phyloP scores from a whole-genome alignment of 148 eudicot species.

The Vaccinium macrocarpon region DNA sequence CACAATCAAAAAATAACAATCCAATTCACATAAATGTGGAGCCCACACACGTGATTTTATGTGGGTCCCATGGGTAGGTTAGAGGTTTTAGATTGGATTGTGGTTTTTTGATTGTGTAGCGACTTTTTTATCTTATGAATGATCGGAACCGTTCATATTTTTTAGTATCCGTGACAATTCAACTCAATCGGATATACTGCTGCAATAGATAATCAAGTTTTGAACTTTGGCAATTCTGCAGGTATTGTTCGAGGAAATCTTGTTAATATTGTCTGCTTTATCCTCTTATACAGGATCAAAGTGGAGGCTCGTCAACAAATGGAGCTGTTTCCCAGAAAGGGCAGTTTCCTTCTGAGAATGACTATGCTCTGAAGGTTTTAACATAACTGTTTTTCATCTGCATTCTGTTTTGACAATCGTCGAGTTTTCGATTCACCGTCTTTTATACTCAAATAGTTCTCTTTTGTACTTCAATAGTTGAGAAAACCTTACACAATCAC shows the following conservation, averaged over 20 bases:
- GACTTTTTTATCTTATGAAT: too few species aligned
- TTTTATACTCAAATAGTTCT: constrained; percentile 15
- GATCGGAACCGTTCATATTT: too few species aligned
- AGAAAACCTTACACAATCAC: constrained; percentile 89
- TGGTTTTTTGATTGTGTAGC: too few species aligned
- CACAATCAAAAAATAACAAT: too few species aligned
- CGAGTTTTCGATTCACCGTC: constrained; percentile 15
- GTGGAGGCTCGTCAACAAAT: not conserved
- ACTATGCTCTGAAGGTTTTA: constrained; percentile 64
- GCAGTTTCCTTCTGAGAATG: constrained; percentile 32
- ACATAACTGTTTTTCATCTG: constrained; percentile 10
- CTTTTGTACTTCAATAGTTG: constrained; percentile 34
- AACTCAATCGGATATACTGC: not conserved
- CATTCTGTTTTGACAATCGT: constrained; percentile 1
- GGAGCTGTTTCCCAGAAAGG: not conserved
- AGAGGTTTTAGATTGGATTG: too few species aligned
- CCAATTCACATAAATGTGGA: too few species aligned
- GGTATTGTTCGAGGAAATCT: not conserved
- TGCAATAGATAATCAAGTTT: not conserved
- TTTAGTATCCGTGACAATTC: too few species aligned
- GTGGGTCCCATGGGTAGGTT: too few species aligned
- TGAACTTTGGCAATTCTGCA: not conserved
- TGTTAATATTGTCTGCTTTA: not conserved
- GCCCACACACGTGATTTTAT: too few species aligned
- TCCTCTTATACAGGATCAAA: constrained; percentile 6